These are phyloP conservation scores for Elongisporangium undulatum DNA, from an alignment of 352 stramenopile genomes.

Conservation along the genomic window DNA sequence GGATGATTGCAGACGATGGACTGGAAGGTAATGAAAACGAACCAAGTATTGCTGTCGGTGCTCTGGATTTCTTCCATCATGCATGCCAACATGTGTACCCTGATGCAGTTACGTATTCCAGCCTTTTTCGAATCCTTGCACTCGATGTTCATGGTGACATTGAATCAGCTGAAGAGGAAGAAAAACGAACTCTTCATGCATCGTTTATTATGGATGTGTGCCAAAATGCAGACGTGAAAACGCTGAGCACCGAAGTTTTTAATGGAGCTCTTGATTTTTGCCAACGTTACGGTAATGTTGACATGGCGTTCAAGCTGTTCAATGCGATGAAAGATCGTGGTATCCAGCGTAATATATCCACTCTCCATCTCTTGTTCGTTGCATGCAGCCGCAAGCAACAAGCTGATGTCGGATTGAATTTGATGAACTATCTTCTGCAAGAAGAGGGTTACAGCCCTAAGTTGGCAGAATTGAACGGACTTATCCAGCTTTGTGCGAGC, in stretches of 20 bases:
- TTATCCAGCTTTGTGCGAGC: slow-evolving; percentile 43
- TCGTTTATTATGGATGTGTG: slow-evolving; percentile 44
- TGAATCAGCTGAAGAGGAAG: slow-evolving; percentile 14
- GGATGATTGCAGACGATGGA: slow-evolving; percentile 2
- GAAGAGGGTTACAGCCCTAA: slow-evolving; percentile 31
- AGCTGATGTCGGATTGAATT: slow-evolving; percentile 44
- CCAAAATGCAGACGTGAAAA: slow-evolving; percentile 20
- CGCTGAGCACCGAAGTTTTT: slow-evolving; percentile 45
- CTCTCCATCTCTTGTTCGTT: slow-evolving; percentile 55
- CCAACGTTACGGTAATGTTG: slow-evolving; percentile 37
- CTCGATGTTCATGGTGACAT: slow-evolving; percentile 24
- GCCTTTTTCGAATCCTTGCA: slow-evolving; percentile 48
- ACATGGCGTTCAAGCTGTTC: slow-evolving; percentile 47
- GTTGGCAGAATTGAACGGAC: slow-evolving; percentile 43
- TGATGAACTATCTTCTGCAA: slow-evolving; percentile 59
- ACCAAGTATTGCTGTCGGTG: slow-evolving; percentile 27
- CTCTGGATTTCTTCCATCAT: slow-evolving; percentile 14
- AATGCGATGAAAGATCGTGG: slow-evolving; percentile 50
- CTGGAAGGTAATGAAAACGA: not conserved
- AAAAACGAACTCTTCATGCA: slow-evolving; percentile 21
- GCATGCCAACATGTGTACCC: slow-evolving; percentile 11
- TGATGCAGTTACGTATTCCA: slow-evolving; percentile 35
- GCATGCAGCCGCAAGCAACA: slow-evolving; percentile 39
- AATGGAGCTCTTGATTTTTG: slow-evolving; percentile 70
- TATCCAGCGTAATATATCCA: slow-evolving; percentile 37